Conservation (phyloP, 768 basidiomycete genomes). For the Suillus clintonianus region DNA sequence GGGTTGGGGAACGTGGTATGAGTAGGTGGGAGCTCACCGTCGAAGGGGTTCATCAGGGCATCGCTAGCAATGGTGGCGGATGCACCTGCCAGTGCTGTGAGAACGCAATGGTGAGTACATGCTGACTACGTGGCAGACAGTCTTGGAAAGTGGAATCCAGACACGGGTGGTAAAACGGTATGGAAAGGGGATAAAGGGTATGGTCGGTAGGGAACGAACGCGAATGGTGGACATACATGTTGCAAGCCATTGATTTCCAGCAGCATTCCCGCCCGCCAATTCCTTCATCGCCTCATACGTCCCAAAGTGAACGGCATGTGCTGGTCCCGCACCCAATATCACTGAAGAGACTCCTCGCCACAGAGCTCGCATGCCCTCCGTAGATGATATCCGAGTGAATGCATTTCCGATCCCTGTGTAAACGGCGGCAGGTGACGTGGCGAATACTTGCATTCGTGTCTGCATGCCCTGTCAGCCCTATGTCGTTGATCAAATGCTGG, state of each 20-base stretch:
- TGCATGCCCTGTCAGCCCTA: constrained; percentile 30
- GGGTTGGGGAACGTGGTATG: constrained; percentile 7
- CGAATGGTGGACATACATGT: constrained; percentile 64
- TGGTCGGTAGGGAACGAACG: constrained; percentile 2
- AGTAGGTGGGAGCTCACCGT: constrained; percentile 60
- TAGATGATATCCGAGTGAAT: constrained; percentile 88
- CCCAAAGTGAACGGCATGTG: constrained; percentile 97
- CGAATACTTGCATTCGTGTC: constrained; percentile 99
- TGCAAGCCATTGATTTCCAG: constrained; percentile 80
- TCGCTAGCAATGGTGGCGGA: constrained; percentile 93
- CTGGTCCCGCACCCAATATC: constrained; percentile 94
- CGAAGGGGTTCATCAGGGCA: constrained; percentile 99
- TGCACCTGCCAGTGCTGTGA: constrained; percentile 85
- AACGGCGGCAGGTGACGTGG: constrained; percentile 79
- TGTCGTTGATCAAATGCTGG: constrained; percentile 5
- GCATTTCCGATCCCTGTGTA: constrained; percentile 92
- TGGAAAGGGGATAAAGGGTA: constrained; percentile 4
- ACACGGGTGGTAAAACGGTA: background rate
- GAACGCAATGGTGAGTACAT: constrained; percentile 14
- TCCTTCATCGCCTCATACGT: constrained; percentile 95
- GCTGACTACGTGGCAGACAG: background rate
- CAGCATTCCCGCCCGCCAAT: constrained; percentile 79
- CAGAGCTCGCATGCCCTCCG: constrained; percentile 86
- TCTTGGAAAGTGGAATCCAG: background rate
- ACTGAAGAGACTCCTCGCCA: constrained; percentile 98